Evolutionary conservation across 441 rosid genomes (phyloP).

Genomic region (Hura crepitans): DNA sequence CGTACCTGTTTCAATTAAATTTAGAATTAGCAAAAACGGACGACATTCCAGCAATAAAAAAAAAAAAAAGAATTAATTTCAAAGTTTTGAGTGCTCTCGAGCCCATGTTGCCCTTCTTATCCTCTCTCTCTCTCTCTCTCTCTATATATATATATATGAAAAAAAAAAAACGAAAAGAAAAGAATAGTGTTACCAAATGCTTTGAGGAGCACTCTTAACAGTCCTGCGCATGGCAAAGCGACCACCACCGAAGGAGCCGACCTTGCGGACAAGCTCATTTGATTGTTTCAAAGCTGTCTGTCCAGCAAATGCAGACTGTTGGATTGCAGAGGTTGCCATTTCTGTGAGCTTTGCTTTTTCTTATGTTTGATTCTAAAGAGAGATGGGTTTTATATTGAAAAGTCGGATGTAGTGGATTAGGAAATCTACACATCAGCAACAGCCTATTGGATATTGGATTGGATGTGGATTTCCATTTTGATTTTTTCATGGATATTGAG

Average conservation of each 20-base stretch:
- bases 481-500: slow-evolving; percentile 29
- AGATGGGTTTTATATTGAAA: slow-evolving; percentile 26
- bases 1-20: slow-evolving; percentile 50
- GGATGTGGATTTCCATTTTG: slow-evolving; percentile 39
- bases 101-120: no score
- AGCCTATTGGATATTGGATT: slow-evolving; percentile 39
- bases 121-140: no score
- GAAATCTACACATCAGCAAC: slow-evolving; percentile 48
- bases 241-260: slow-evolving; percentile 47
- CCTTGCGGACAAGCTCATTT: slow-evolving; percentile 54
- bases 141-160: no score
- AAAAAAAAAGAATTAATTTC: no score
- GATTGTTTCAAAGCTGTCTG: slow-evolving; percentile 53
- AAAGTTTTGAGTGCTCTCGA: no score
- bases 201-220: slow-evolving; percentile 66
- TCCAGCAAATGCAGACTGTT: slow-evolving; percentile 63
- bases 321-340: slow-evolving; percentile 68
- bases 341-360: neutral
- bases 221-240: slow-evolving; percentile 76
- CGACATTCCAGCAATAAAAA: no score
- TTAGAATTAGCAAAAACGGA: no score
- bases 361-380: no score
- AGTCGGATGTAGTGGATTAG: slow-evolving; percentile 39
- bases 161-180: no score
- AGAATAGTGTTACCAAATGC: slow-evolving; percentile 58